These are phyloP conservation scores for Tylopilus rubrobrunneus DNA, from an alignment of 768 basidiomycete species.

Conservation along the genomic window DNA sequence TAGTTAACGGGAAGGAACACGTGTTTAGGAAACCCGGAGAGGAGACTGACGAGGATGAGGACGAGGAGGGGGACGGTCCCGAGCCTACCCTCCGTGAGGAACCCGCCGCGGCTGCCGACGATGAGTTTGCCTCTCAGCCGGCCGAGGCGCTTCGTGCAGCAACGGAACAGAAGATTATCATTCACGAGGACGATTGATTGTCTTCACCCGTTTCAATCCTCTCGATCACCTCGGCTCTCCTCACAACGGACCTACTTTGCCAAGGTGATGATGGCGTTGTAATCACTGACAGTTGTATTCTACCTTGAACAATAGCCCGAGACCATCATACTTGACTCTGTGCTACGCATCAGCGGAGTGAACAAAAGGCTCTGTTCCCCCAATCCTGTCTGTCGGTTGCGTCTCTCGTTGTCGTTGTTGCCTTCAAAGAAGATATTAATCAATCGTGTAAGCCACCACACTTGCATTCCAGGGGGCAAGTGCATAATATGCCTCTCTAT, in stretches of 20 bases:
- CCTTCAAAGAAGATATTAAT: no score
- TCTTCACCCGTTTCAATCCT: not conserved
- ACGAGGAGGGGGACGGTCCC: slow-evolving; percentile 28
- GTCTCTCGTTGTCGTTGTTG: no score
- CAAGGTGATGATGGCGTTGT: slow-evolving; percentile 12
- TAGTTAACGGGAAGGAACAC: slow-evolving; percentile 76
- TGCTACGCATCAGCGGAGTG: not conserved
- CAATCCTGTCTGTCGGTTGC: no score
- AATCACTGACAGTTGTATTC: not conserved
- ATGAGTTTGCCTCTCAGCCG: slow-evolving; percentile 1
- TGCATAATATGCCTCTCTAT: no score
- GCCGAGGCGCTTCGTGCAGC: slow-evolving; percentile 21
- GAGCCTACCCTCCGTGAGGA: slow-evolving; percentile 2
- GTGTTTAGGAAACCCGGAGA: slow-evolving; percentile 53
- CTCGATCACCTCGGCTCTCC: not conserved
- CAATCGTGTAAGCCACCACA: no score
- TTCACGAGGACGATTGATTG: slow-evolving; percentile 49
- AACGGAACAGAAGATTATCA: slow-evolving; percentile 38
- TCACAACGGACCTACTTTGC: not conserved
- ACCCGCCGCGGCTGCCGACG: not conserved
- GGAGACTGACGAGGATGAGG: slow-evolving; percentile 44
- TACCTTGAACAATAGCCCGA: slow-evolving; percentile 4
- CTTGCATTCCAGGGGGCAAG: no score
- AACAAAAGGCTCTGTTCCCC: not conserved
- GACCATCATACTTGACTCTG: not conserved